Evolutionary conservation across 2,329 filamentous ascomycete genomes (phyloP).

Genomic region (Thelonectria rubi): DNA sequence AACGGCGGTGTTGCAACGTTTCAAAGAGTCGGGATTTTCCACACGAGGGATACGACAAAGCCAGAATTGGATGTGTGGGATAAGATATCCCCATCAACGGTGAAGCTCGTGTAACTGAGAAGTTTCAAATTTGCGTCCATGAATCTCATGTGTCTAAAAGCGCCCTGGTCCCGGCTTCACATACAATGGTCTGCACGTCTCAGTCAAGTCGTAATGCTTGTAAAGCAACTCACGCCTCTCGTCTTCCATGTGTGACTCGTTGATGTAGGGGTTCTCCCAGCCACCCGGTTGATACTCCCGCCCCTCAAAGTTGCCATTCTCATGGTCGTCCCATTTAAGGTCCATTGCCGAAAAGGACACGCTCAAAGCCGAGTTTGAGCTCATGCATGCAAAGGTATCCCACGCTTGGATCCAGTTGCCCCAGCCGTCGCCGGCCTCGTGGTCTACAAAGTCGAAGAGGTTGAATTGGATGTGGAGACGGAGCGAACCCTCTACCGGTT

Average conservation of each 20-base stretch:
- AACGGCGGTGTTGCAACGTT: not conserved
- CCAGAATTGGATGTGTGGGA: not conserved
- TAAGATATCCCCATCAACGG: not conserved
- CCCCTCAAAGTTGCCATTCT: not conserved
- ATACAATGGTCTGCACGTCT: not conserved
- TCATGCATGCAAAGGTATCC: not conserved
- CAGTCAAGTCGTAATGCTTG: not conserved
- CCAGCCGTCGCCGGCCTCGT: not conserved
- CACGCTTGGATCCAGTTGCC: slow-evolving; percentile 2
- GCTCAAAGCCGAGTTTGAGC: not conserved
- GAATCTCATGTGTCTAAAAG: too few relatives aligned
- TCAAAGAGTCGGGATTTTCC: slow-evolving; percentile 1
- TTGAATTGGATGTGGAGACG: slow-evolving; percentile 10
- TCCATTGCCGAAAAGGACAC: not conserved
- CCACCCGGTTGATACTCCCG: not conserved
- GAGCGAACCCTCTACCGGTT: not conserved
- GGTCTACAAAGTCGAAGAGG: slow-evolving; percentile 12
- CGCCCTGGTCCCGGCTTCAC: not conserved
- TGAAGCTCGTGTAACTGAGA: not conserved
- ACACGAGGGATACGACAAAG: not conserved
- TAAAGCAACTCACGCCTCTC: not conserved
- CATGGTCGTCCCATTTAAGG: not conserved
- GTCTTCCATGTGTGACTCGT: not conserved
- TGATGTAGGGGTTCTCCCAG: not conserved
- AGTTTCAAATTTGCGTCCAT: too few relatives aligned